A percentile compares a stretch with the other conserved stretches of the same genome.
Conservation (phyloP, 2,329 filamentous ascomycete species). For the Pseudocercospora fuligena region DNA sequence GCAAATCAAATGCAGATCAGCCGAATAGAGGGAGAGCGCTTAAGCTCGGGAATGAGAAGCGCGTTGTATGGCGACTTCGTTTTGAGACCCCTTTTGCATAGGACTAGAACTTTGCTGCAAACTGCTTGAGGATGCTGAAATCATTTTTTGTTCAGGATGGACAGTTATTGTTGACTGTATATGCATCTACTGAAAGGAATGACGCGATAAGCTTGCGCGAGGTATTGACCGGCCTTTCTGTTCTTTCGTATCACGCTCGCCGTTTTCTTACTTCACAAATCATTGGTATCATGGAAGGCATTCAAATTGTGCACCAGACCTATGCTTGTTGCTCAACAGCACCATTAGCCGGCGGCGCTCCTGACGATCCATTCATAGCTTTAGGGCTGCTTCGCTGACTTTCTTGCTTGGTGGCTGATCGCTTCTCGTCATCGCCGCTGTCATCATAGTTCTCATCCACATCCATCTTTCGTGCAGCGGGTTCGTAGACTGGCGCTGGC, state of each 20-base stretch:
- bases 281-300: constrained; percentile 3
- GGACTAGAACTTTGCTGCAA: neutral
- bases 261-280: neutral
- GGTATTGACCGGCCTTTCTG: neutral
- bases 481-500: constrained; percentile 66
- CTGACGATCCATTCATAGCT: constrained; percentile 30
- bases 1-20: constrained; percentile 7
- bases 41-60: neutral
- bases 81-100: neutral
- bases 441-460: constrained; percentile 98
- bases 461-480: constrained; percentile 92
- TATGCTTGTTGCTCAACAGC: constrained; percentile 27
- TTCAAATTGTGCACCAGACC: neutral
- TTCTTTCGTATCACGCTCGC: neutral
- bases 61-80: neutral
- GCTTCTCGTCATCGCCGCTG: constrained; percentile 81
- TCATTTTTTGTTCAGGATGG: neutral
- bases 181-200: neutral
- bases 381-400: constrained; percentile 52
- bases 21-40: neutral
- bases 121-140: neutral
- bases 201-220: neutral
- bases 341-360: constrained; percentile 19
- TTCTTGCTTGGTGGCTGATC: constrained; percentile 49
- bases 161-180: neutral